phyloP scores from a whole-genome alignment of 2,329 filamentous ascomycete genomes.

The Pseudonectria buxi region DNA sequence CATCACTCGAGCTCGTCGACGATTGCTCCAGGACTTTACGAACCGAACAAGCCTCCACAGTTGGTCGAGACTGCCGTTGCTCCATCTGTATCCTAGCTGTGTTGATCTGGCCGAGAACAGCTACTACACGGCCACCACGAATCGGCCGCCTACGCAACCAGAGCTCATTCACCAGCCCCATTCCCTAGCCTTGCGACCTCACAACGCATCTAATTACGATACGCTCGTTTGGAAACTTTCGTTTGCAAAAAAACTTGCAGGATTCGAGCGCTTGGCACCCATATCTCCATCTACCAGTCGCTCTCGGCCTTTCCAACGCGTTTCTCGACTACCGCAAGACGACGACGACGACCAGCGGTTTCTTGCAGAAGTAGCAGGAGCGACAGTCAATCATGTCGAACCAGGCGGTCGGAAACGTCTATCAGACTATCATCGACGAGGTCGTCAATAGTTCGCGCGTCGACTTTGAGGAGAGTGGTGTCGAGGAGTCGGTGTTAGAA shows the following conservation, averaged over 20 bases:
- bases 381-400: conserved; percentile 47
- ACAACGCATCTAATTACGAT: too few species aligned
- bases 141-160: too few species aligned
- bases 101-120: too few species aligned
- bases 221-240: too few species aligned
- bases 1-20: conserved; percentile 1
- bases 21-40: too few species aligned
- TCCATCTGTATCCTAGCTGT: too few species aligned
- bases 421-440: conserved; percentile 70
- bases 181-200: too few species aligned
- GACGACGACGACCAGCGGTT: conserved; percentile 5
- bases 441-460: conserved; percentile 88
- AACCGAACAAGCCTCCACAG: not conserved
- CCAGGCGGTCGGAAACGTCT: conserved; percentile 64
- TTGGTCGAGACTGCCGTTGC: too few species aligned
- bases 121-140: too few species aligned
- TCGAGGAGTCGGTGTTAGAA: conserved; percentile 78
- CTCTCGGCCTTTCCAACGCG: not conserved
- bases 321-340: not conserved
- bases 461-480: conserved; percentile 94
- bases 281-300: not conserved
- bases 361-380: conserved; percentile 4
- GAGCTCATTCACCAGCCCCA: too few species aligned
- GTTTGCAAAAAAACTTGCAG: not conserved
- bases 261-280: not conserved